phyloP scores from a whole-genome alignment of 2,329 filamentous ascomycete species.

The Mycosphaerella sp. region DNA sequence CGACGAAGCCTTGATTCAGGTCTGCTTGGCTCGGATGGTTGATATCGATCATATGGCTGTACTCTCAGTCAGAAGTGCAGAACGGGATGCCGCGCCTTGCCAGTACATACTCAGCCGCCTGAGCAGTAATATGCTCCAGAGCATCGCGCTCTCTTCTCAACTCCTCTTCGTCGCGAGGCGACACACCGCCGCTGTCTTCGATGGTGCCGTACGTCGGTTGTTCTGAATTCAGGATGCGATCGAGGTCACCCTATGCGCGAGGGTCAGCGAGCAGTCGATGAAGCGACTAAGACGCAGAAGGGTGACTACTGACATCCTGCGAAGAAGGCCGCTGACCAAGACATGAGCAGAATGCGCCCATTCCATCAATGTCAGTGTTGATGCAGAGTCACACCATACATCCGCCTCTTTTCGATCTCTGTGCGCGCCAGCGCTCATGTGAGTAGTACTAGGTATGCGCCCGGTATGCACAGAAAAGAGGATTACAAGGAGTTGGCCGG shows the following conservation, averaged over 20 bases:
- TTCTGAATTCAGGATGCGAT: slow-evolving; percentile 42
- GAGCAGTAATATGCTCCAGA: slow-evolving; percentile 44
- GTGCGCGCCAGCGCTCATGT: not conserved
- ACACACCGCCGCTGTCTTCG: slow-evolving; percentile 30
- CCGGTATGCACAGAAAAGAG: too few relatives aligned
- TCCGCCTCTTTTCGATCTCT: not conserved
- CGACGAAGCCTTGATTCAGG: slow-evolving; percentile 23
- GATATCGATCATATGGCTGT: slow-evolving; percentile 46
- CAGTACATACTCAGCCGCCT: slow-evolving; percentile 42
- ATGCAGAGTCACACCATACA: too few relatives aligned
- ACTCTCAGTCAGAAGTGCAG: not conserved
- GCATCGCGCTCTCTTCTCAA: slow-evolving; percentile 43
- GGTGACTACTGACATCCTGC: slow-evolving; percentile 36
- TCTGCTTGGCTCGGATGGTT: slow-evolving; percentile 38
- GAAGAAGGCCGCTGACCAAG: slow-evolving; percentile 33
- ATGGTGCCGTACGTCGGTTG: slow-evolving; percentile 42
- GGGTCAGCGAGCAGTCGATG: slow-evolving; percentile 14
- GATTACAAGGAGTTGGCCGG: too few relatives aligned
- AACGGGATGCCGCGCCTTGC: not conserved
- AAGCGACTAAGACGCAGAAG: slow-evolving; percentile 10
- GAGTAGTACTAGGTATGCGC: not conserved
- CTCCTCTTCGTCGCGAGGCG: slow-evolving; percentile 45
- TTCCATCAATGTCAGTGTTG: slow-evolving; percentile 1
- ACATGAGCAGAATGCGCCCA: slow-evolving; percentile 9
- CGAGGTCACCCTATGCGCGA: slow-evolving; percentile 38